phyloP scores from a whole-genome alignment of 352 stramenopile genomes.

The Phytophthora vignae region DNA sequence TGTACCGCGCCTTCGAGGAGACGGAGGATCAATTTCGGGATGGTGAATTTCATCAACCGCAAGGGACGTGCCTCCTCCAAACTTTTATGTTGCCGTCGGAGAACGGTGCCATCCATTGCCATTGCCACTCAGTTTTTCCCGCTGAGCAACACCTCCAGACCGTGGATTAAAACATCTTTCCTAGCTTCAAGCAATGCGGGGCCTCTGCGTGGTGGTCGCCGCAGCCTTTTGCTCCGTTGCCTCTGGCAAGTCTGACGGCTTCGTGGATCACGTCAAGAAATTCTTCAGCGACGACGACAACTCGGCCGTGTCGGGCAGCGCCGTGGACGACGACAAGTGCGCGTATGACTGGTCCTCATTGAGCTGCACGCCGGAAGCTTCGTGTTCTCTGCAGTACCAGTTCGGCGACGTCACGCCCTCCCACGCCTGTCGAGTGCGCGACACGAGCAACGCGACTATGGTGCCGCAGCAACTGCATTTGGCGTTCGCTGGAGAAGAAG shows the following conservation, averaged over 20 bases:
- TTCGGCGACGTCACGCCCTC: conserved; percentile 53
- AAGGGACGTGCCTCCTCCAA: no score
- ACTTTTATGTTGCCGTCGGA: no score
- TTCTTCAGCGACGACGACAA: conserved; percentile 24
- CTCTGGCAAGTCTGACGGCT: neutral
- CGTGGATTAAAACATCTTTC: no score
- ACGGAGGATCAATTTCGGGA: no score
- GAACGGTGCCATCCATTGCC: no score
- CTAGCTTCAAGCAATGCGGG: no score
- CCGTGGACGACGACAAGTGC: conserved; percentile 53
- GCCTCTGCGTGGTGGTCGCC: no score
- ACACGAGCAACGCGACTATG: conserved; percentile 31
- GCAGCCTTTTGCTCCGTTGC: no score
- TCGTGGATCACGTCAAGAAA: neutral
- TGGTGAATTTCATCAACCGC: no score
- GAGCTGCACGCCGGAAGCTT: conserved; percentile 31
- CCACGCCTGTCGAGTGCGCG: conserved; percentile 52
- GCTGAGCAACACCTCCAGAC: no score
- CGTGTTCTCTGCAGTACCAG: conserved; percentile 51
- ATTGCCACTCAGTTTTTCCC: no score
- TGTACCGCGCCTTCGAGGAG: no score
- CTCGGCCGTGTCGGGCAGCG: conserved; percentile 30
- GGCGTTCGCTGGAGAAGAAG: conserved; percentile 49
- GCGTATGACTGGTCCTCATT: conserved; percentile 43
- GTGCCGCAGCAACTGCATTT: conserved; percentile 58